phyloP scores from a whole-genome alignment of 768 basidiomycete genomes.

The Xanthoconium stramineum region DNA sequence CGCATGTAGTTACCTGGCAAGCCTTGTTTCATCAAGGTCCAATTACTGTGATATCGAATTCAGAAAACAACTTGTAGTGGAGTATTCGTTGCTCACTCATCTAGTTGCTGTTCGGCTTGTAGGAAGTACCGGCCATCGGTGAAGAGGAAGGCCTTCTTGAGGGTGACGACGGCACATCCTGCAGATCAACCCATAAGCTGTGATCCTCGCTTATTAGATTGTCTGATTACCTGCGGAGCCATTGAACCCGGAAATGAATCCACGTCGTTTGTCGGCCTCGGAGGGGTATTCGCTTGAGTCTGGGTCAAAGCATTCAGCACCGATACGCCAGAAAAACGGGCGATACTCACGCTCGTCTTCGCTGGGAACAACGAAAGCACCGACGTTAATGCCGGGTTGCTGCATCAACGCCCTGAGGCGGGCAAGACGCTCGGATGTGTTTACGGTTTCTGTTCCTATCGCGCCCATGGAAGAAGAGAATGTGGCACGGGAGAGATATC shows the following conservation, averaged over 20 bases:
- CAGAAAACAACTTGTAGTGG: neutral
- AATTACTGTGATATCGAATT: constrained; percentile 52
- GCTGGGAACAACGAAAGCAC: constrained; percentile 81
- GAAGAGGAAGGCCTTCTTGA: constrained; percentile 73
- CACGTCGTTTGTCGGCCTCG: constrained; percentile 77
- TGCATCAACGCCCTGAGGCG: constrained; percentile 71
- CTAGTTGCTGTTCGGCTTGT: constrained; percentile 88
- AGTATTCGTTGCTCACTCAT: constrained; percentile 47
- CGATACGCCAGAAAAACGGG: neutral
- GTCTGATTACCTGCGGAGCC: constrained; percentile 77
- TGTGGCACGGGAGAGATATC: constrained; percentile 21
- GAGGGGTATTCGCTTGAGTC: constrained; percentile 91
- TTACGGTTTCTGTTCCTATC: constrained; percentile 40
- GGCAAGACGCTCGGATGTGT: constrained; percentile 62
- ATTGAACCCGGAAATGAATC: constrained; percentile 89
- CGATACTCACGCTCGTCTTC: constrained; percentile 82
- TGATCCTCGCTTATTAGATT: neutral
- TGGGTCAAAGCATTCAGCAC: constrained; percentile 28
- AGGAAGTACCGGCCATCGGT: constrained; percentile 96
- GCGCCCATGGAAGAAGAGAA: constrained; percentile 35
- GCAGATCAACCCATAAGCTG: constrained; percentile 8
- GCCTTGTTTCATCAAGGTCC: constrained; percentile 93
- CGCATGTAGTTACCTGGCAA: constrained; percentile 52
- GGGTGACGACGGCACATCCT: constrained; percentile 79
- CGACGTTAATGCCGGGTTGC: constrained; percentile 48